phyloP scores from a whole-genome alignment of 2,329 filamentous ascomycete species.

The Akanthomyces muscarius region DNA sequence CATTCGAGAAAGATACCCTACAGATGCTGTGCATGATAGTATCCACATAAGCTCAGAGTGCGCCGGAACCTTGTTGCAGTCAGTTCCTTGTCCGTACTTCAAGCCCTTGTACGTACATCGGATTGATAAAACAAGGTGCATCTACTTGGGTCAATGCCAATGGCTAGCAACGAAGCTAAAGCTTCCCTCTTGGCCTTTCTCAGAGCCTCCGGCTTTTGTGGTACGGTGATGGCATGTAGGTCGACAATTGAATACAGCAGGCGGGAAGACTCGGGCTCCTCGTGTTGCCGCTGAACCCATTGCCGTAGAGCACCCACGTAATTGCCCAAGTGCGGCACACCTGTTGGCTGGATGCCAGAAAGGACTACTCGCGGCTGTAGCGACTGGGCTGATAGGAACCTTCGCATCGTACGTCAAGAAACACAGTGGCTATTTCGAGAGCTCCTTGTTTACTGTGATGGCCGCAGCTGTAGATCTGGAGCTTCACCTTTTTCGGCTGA shows the following conservation, averaged over 20 bases:
- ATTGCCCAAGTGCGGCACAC: slow-evolving; percentile 89
- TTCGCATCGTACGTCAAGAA: slow-evolving; percentile 11
- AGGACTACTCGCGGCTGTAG: slow-evolving; percentile 59
- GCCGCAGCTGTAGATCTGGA: not conserved
- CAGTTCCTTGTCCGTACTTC: not conserved
- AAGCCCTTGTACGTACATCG: slow-evolving; percentile 46
- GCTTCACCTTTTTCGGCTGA: not conserved
- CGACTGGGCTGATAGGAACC: slow-evolving; percentile 8
- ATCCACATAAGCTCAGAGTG: slow-evolving; percentile 98
- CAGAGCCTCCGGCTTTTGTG: slow-evolving; percentile 61
- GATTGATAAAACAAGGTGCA: slow-evolving; percentile 82
- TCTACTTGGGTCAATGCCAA: slow-evolving; percentile 75
- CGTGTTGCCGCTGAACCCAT: slow-evolving; percentile 74
- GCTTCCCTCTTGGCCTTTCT: slow-evolving; percentile 65
- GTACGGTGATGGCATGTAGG: slow-evolving; percentile 84
- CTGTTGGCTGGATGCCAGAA: slow-evolving; percentile 95
- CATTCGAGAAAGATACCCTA: slow-evolving; percentile 96
- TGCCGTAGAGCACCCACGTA: slow-evolving; percentile 84
- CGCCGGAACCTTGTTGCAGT: slow-evolving; percentile 54
- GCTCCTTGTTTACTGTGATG: not conserved
- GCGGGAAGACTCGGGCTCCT: slow-evolving; percentile 53
- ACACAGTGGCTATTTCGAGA: not conserved
- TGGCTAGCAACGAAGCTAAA: slow-evolving; percentile 74
- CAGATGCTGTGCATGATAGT: slow-evolving; percentile 82
- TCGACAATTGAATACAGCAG: slow-evolving; percentile 88